Evolutionary conservation across 805 yeast genomes (phyloP).

Genomic region (Candida manassasensis): DNA sequence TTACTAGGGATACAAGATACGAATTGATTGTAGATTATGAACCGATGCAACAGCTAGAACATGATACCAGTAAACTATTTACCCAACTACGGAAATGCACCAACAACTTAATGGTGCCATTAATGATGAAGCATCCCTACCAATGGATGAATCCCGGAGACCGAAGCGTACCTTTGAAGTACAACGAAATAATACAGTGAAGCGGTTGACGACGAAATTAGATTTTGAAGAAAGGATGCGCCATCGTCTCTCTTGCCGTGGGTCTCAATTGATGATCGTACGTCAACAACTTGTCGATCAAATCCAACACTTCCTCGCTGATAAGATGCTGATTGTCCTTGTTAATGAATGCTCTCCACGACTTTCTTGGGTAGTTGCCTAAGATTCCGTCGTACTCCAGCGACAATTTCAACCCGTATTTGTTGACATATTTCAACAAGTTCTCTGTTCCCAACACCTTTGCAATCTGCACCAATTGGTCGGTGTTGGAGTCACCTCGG

Average conservation of each 20-base stretch:
- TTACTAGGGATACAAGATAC: no score
- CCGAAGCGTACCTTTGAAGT: neutral
- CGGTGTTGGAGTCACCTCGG: conserved; percentile 86
- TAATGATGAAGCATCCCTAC: no score
- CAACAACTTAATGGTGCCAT: no score
- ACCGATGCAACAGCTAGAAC: no score
- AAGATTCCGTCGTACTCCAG: conserved; percentile 70
- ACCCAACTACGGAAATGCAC: no score
- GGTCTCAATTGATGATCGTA: conserved; percentile 87
- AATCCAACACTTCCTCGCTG: conserved; percentile 66
- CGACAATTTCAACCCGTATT: conserved; percentile 68
- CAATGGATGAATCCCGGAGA: no score
- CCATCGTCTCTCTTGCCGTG: conserved; percentile 86
- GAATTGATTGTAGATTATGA: no score
- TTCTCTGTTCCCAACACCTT: conserved; percentile 85
- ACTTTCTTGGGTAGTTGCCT: conserved; percentile 67
- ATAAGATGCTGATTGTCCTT: conserved; percentile 64
- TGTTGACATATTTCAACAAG: conserved; percentile 59
- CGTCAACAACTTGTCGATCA: conserved; percentile 71
- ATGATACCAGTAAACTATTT: no score
- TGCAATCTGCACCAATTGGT: conserved; percentile 86
- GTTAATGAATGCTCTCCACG: conserved; percentile 80
- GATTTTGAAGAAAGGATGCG: conserved; percentile 45
- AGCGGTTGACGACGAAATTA: conserved; percentile 1
- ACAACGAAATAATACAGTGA: neutral